Base-by-base conservation (phyloP, 257 asterid genomes). In the Leonotis leonurus region DNA sequence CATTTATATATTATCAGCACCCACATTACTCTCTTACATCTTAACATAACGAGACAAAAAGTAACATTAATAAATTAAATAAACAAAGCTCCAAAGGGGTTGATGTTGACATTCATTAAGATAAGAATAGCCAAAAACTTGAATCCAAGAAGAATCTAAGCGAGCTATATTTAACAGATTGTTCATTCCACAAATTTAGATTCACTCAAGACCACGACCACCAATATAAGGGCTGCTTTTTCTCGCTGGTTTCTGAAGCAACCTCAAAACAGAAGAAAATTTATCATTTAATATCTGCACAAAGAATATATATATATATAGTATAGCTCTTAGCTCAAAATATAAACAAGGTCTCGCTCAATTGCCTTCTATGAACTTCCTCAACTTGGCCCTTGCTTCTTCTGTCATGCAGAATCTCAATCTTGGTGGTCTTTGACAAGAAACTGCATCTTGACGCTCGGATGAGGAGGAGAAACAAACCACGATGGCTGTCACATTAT, bases 401-500 rank as follows among this genome's bases (percentile, higher is more conserved):
- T 85, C 90, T 0, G 95, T 85, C 89, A 89, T 76, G 74, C 76
- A 58, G 68, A 81, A 75, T 74, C 88, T 77, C 37, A 84, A 39
- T 59, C 90, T 79, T 4, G 90, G 83, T 4, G 90, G 83, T 48
- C 90, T 73, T 22, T 52, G 82, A 41, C 72, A 54, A 59, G 86
- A 68, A 55, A 65, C 70, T 4, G 80, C 16, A 51, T 75, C 79
- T 24, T 29, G 68, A 32, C 46, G 32, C 51, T 63, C 76, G 0
- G 77, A n/a, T n/a, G n/a, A 56, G 3, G 79, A 50, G 22, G 82
- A 58, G 57, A 88, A 84, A 75, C 91, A 88, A 37, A 90, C 84
- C 41, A 90, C 85, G 25, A 90, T 70, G 9, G 84, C 98, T 1
- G 98, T 90, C 40, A 90, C 95, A 14, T 90, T 90, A 73, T 90